Conservation (phyloP, 1,284 basidiomycete species). For the Cryptococcus wingfieldii region DNA sequence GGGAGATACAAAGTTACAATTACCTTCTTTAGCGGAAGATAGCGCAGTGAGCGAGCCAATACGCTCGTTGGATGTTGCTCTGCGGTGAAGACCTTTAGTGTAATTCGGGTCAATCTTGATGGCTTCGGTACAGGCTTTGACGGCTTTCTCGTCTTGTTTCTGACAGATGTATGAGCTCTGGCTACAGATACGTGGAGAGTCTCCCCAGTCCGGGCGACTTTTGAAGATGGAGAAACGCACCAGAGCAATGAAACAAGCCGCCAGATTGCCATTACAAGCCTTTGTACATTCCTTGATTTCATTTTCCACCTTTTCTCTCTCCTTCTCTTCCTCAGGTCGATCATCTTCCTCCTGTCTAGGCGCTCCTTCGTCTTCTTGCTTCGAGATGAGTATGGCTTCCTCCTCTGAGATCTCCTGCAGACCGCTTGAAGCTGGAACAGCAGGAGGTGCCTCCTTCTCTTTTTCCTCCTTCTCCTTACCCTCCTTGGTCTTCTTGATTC, state of each 20-base stretch:
- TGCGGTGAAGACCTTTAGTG: constrained; percentile 79
- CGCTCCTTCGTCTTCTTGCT: background rate
- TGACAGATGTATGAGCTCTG: constrained; percentile 40
- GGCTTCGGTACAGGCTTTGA: constrained; percentile 47
- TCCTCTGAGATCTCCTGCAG: constrained; percentile 44
- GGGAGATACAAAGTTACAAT: constrained; percentile 4
- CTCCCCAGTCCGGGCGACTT: too few species aligned
- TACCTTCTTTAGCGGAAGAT: constrained; percentile 77
- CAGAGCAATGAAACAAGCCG: constrained; percentile 33
- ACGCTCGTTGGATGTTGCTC: constrained; percentile 76
- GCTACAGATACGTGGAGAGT: background rate
- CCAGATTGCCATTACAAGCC: constrained; percentile 44
- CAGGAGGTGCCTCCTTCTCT: background rate
- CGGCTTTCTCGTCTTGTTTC: constrained; percentile 47
- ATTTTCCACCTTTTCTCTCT: constrained; percentile 19
- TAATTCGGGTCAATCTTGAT: constrained; percentile 78
- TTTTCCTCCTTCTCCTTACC: background rate
- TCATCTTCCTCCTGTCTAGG: background rate
- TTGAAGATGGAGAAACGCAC: constrained; percentile 13
- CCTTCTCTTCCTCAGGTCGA: constrained; percentile 13
- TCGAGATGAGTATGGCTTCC: constrained; percentile 34
- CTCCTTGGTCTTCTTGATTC: background rate
- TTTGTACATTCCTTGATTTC: constrained; percentile 32
- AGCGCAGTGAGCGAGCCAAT: constrained; percentile 78
- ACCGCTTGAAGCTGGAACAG: constrained; percentile 15